Base-by-base conservation (phyloP, 495 filamentous ascomycete species). In the Jackrogersella minutella region DNA sequence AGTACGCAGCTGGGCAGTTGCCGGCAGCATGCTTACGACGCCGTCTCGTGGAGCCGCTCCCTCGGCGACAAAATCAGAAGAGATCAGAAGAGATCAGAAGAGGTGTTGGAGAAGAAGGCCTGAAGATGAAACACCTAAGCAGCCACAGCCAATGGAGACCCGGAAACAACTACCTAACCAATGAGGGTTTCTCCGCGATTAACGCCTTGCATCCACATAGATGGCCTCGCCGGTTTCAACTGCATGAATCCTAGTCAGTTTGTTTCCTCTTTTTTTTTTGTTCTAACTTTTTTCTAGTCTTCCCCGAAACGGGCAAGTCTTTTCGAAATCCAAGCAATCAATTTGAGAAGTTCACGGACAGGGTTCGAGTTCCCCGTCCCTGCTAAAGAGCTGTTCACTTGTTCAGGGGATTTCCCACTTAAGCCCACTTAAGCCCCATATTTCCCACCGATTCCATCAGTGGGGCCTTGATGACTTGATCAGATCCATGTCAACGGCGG, bases 181-280 rank as follows among this genome's bases (percentile, higher is more conserved):
- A 70, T 70, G 53, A 53, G 13, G 34, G 31, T 54, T 58, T 61
- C 55, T 57, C 54, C 63, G 47, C 58, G 33, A 55, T 58, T 40
- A 56, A 68, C 60, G 64, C 63, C 57, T 56, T 64, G 62, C 67
- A 49, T 43, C 7, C 4, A 4, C 14, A 17, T 43, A 19, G 22
- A 43, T 66, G 68, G 68, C 55, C 34, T 69, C 59, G 65, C 65
- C 64, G 19, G 69, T 71, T 71, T 71, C 69, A 71, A 64, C 58
- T 68, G 62, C 49, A 30, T 21, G 43, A 55, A 53, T 39, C 64
- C 70, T 72, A 57, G 64, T 58, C 64, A 19, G 71, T 53, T 66
- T 58, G 52, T 62, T 62, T 69, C 60, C 47, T 50, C n/a, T 50
- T 56, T 63, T 40, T 28, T 16, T 47, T 22, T 47, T 31, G 33